Evolutionary conservation across 495 filamentous ascomycete genomes (phyloP), one percentile per base, ranked within the genome.

Genomic region (Lasiosphaeria miniovina): DNA sequence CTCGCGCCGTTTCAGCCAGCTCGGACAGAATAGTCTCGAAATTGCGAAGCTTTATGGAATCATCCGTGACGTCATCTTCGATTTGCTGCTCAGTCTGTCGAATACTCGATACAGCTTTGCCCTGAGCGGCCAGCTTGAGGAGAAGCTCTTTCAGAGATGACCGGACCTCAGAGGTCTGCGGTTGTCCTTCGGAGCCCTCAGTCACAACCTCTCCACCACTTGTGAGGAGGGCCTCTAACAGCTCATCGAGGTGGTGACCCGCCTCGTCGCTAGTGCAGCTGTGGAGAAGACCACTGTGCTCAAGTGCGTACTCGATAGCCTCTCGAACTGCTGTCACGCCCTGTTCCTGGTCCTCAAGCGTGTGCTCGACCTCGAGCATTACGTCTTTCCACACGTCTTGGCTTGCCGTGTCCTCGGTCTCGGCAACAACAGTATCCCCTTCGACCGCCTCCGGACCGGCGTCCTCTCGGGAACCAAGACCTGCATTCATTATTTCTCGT

Each of bases 401-500:
- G 17, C 63, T 56, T 4, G 17, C 61, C 6, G 55, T 24, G 3
- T 66, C 65, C 2, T 70, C 66, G 8, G 34, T 36, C 36, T 40
- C 62, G 32, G 43, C 49, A 5, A 63, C 57, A 12, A 10, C 54
- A 6, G 43, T 41, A 9, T 61, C 63, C 24, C 24, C 24, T 36
- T 65, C 67, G 8, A 41, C 35, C 33, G 51, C 48, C n/a, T 33
- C 41, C 40, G 35, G 14, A 43, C 7, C 71, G 62, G 33, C 63
- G 60, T 32, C 43, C 17, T 34, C 35, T 61, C 6, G 24, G 24
- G 24, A 24, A 24, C 24, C 24, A 51, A 8, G 15, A 40, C 36
- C 38, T 4, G 86, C 38, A 14, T 82, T 85, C 52, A 85, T 71
- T 6, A 95, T 77, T 0, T 80, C 74, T 32, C 76, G 76, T 71